Evolutionary conservation across 331 rosid genomes (phyloP).

Genomic region (Arachis monticola): DNA sequence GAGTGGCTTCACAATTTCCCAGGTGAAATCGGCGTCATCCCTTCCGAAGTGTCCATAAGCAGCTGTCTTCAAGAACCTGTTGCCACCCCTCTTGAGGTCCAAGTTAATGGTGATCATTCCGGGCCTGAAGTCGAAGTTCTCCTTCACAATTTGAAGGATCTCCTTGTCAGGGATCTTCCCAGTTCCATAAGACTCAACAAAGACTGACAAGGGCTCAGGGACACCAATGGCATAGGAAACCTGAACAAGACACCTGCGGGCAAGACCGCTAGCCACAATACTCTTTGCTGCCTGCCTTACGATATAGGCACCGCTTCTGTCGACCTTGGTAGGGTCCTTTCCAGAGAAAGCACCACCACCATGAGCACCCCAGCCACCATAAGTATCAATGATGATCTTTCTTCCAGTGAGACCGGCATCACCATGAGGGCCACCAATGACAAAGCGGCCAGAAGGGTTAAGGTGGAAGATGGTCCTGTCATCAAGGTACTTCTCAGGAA

Average conservation of each 20-base stretch:
- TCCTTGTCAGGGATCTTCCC: slow-evolving; percentile 92
- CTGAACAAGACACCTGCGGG: slow-evolving; percentile 86
- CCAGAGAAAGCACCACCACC: slow-evolving; percentile 99
- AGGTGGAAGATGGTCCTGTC: slow-evolving; percentile 96
- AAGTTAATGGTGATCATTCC: slow-evolving; percentile 92
- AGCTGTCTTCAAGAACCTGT: slow-evolving; percentile 89
- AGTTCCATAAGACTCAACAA: slow-evolving; percentile 76
- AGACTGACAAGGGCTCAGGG: slow-evolving; percentile 90
- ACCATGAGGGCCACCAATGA: slow-evolving; percentile 96
- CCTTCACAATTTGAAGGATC: slow-evolving; percentile 86
- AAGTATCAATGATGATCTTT: slow-evolving; percentile 89
- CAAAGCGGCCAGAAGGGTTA: slow-evolving; percentile 97
- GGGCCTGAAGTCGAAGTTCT: slow-evolving; percentile 88
- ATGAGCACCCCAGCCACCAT: slow-evolving; percentile 98
- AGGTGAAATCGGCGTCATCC: slow-evolving; percentile 92
- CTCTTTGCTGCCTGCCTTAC: slow-evolving; percentile 97
- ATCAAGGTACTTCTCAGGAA: slow-evolving; percentile 89
- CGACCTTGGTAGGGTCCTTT: slow-evolving; percentile 97
- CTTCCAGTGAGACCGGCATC: slow-evolving; percentile 98
- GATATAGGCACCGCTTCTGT: slow-evolving; percentile 93
- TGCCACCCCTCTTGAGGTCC: slow-evolving; percentile 89
- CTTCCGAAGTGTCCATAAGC: slow-evolving; percentile 97
- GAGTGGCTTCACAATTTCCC: slow-evolving; percentile 98
- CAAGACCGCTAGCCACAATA: slow-evolving; percentile 84
- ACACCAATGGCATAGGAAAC: slow-evolving; percentile 96